phyloP scores from a whole-genome alignment of 345 rosid species.

The Reutealis trisperma region DNA sequence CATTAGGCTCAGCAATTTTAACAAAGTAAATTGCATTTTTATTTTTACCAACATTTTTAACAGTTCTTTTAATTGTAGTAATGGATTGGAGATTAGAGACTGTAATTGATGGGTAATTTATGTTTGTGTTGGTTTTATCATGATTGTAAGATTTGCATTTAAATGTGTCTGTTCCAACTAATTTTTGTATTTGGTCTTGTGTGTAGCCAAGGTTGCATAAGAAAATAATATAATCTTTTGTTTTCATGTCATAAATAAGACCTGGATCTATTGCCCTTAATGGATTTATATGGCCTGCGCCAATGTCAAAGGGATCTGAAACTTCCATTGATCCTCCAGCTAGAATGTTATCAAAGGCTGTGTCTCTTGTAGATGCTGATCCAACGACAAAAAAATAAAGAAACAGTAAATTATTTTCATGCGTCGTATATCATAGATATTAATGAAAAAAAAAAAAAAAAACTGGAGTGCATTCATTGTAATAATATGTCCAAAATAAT shows the following conservation, averaged over 20 bases:
- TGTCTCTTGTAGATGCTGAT: constrained; percentile 44
- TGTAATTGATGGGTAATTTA: constrained; percentile 70
- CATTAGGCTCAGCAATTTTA: constrained; percentile 42
- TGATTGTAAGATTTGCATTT: constrained; percentile 18
- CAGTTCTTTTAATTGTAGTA: constrained; percentile 54
- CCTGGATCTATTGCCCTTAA: constrained; percentile 68
- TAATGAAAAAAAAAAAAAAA: too few relatives aligned
- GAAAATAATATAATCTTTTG: constrained; percentile 55
- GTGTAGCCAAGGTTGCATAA: constrained; percentile 65
- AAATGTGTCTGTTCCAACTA: constrained; percentile 23
- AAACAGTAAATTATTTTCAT: too few relatives aligned
- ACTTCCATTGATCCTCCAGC: constrained; percentile 42
- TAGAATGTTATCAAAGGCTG: constrained; percentile 32
- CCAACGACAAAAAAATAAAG: background rate
- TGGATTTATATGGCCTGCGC: constrained; percentile 69
- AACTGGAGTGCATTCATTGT: too few relatives aligned
- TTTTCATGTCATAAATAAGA: constrained; percentile 53
- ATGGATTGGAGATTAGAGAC: constrained; percentile 42
- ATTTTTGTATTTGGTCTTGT: constrained; percentile 23
- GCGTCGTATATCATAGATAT: too few relatives aligned
- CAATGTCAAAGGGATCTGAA: constrained; percentile 55
- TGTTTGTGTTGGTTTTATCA: constrained; percentile 33
- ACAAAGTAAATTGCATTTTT: constrained; percentile 41
- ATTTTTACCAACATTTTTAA: constrained; percentile 49
- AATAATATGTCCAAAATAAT: too few relatives aligned